Conservation (phyloP, 2,329 filamentous ascomycete species). For the Aspergillus glaucus region DNA sequence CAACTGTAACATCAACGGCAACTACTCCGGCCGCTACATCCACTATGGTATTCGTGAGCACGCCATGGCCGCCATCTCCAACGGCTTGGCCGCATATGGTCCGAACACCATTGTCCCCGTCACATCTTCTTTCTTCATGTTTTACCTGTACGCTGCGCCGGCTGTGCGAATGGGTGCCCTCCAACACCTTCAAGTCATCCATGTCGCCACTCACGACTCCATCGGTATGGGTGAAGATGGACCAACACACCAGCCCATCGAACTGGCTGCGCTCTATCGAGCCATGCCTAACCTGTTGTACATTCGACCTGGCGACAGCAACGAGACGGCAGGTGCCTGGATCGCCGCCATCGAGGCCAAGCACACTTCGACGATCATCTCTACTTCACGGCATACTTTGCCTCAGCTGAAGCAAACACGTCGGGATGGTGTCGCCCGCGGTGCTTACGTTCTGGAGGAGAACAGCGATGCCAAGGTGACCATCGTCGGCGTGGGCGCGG, state of each 20-base stretch:
- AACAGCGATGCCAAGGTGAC: constrained; percentile 36
- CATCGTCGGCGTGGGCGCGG: constrained; percentile 46
- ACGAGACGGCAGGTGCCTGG: constrained; percentile 48
- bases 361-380: constrained; percentile 39
- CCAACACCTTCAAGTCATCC: constrained; percentile 50
- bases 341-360: constrained; percentile 35
- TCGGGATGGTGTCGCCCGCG: constrained; percentile 33
- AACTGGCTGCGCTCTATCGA: constrained; percentile 51
- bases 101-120: constrained; percentile 52
- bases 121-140: constrained; percentile 59
- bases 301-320: constrained; percentile 54
- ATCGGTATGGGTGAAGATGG: constrained; percentile 57
- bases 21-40: constrained; percentile 43
- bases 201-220: constrained; percentile 57
- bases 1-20: constrained; percentile 40
- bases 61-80: constrained; percentile 71
- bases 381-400: constrained; percentile 38
- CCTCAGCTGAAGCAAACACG: constrained; percentile 33
- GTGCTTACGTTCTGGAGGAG: constrained; percentile 39
- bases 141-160: constrained; percentile 53
- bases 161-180: constrained; percentile 57
- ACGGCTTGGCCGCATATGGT: constrained; percentile 57
- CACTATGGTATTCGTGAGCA: constrained; percentile 58
- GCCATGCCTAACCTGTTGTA: constrained; percentile 59
- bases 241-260: constrained; percentile 58